These are phyloP conservation scores for Kodamaea restingae DNA, from an alignment of 805 yeast genomes.

Conservation along the genomic window DNA sequence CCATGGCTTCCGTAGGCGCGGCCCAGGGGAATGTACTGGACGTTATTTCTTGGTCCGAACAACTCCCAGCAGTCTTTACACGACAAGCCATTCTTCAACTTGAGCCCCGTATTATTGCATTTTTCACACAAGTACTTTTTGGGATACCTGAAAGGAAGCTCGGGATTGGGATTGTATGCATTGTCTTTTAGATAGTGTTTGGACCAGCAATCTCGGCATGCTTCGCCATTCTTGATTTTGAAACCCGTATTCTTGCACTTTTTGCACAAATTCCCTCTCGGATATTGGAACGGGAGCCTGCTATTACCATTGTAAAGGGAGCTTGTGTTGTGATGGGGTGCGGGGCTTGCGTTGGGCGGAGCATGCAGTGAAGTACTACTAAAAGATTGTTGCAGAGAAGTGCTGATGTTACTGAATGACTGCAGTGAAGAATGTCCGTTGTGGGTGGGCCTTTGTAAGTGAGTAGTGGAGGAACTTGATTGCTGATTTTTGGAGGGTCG, in stretches of 20 bases:
- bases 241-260: slow-evolving; percentile 36
- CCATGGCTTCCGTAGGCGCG: slow-evolving; percentile 8
- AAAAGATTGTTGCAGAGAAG: too few species aligned
- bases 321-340: slow-evolving; percentile 3
- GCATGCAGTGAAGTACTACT: too few species aligned
- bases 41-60: slow-evolving; percentile 46
- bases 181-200: slow-evolving; percentile 22
- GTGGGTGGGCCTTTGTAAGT: too few species aligned
- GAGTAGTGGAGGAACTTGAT: too few species aligned
- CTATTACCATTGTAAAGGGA: slow-evolving; percentile 15
- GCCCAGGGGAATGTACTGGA: slow-evolving; percentile 6
- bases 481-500: slow-evolving; percentile 1
- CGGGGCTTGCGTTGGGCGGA: too few species aligned
- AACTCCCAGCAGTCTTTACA: slow-evolving; percentile 69
- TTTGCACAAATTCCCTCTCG: slow-evolving; percentile 28
- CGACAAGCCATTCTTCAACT: slow-evolving; percentile 55
- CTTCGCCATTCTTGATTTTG: slow-evolving; percentile 21
- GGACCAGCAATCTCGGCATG: slow-evolving; percentile 31
- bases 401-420: too few species aligned
- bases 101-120: slow-evolving; percentile 71
- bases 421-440: too few species aligned
- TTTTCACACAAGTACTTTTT: slow-evolving; percentile 55
- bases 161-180: slow-evolving; percentile 45
- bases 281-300: slow-evolving; percentile 25
- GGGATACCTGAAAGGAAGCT: slow-evolving; percentile 67